phyloP scores from a whole-genome alignment of 2,329 filamentous ascomycete species.

The Claviceps fusiformis region DNA sequence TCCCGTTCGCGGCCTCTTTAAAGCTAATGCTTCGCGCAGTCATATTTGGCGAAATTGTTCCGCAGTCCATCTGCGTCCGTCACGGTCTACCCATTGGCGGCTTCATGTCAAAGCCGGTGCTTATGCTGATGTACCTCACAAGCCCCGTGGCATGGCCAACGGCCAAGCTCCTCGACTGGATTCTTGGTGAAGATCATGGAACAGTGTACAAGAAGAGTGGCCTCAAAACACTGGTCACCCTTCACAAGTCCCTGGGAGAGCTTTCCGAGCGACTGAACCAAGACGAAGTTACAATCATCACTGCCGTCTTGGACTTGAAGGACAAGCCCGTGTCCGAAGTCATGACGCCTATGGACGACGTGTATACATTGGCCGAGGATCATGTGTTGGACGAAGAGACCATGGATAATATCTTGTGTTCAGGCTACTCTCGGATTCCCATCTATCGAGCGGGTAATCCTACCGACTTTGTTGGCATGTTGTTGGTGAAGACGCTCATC shows the following conservation, averaged over 20 bases:
- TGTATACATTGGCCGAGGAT: constrained; percentile 93
- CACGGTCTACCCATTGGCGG: constrained; percentile 92
- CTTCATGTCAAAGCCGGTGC: constrained; percentile 79
- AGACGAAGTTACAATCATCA: constrained; percentile 98
- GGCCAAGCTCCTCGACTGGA: constrained; percentile 84
- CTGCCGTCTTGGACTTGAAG: constrained; percentile 88
- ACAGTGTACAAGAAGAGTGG: constrained; percentile 98
- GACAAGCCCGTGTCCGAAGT: constrained; percentile 89
- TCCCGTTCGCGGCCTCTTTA: too few relatives aligned
- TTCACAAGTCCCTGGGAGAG: constrained; percentile 83
- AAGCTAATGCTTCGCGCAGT: constrained; percentile 39
- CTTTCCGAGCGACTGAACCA: constrained; percentile 84
- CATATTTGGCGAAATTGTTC: constrained; percentile 94
- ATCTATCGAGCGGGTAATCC: constrained; percentile 78
- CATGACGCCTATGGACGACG: constrained; percentile 98
- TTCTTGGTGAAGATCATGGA: constrained; percentile 88
- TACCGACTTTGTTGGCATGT: constrained; percentile 90
- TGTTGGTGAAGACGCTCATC: constrained; percentile 95
- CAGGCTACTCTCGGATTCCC: constrained; percentile 90
- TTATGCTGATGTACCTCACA: constrained; percentile 83
- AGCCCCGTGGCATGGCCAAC: constrained; percentile 86
- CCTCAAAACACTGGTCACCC: constrained; percentile 85
- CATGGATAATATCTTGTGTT: constrained; percentile 86
- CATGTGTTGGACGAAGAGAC: constrained; percentile 84
- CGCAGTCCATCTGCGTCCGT: constrained; percentile 90